Evolutionary conservation across 805 yeast species (phyloP).

Genomic region (Candida krabiensis): DNA sequence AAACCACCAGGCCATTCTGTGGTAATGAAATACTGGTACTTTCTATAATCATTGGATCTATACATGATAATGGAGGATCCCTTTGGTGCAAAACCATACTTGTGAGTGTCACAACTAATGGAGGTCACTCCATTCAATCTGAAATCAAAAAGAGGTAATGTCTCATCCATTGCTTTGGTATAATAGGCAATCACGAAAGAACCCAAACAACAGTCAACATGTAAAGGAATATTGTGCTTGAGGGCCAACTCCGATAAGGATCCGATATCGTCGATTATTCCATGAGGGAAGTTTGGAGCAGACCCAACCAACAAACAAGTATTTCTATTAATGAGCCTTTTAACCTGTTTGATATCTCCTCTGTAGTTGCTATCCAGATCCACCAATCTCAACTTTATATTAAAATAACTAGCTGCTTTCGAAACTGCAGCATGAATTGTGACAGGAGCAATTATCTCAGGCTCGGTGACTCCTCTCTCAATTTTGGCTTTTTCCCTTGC

Average conservation of each 20-base stretch:
- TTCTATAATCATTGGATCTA: constrained; percentile 63
- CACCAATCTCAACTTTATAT: constrained; percentile 79
- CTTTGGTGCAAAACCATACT: constrained; percentile 97
- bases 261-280: constrained; percentile 87
- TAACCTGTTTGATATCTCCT: constrained; percentile 65
- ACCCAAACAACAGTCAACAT: constrained; percentile 95
- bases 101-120: constrained; percentile 98
- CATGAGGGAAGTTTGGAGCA: constrained; percentile 97
- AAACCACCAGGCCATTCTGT: constrained; percentile 93
- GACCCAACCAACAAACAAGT: constrained; percentile 88
- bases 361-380: constrained; percentile 67
- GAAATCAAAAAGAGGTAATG: constrained; percentile 71
- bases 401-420: constrained; percentile 89
- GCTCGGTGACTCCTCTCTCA: constrained; percentile 58
- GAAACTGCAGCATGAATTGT: constrained; percentile 95
- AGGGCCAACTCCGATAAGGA: constrained; percentile 64
- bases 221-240: constrained; percentile 76
- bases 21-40: constrained; percentile 79
- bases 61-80: constrained; percentile 95
- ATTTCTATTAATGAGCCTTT: constrained; percentile 66
- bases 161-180: constrained; percentile 46
- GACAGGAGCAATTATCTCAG: constrained; percentile 86
- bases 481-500: constrained; percentile 76
- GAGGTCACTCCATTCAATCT: constrained; percentile 92
- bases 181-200: constrained; percentile 85